phyloP scores from a whole-genome alignment of 2,329 filamentous ascomycete genomes.

The Emmonsiellopsis sp. region DNA sequence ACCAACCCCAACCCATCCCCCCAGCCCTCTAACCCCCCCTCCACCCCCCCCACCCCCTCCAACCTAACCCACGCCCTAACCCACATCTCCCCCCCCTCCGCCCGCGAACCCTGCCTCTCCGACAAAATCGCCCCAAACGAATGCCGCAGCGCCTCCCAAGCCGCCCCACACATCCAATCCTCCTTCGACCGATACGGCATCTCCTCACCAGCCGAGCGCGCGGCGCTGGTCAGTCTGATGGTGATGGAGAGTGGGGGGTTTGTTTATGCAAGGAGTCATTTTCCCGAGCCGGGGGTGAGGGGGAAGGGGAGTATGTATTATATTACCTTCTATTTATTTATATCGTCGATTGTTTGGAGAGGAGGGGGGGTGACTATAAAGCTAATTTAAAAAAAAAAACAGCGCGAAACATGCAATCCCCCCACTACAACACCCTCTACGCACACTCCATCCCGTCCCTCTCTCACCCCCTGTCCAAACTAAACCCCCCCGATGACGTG shows the following conservation, averaged over 20 bases:
- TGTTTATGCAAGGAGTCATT: conserved; percentile 61
- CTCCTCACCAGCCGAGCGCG: conserved; percentile 49
- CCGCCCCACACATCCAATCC: conserved; percentile 47
- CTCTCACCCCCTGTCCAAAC: conserved; percentile 21
- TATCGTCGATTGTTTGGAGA: neutral
- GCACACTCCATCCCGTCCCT: conserved; percentile 41
- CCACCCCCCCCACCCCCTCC: neutral
- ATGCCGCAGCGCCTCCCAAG: conserved; percentile 56
- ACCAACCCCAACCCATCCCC: neutral
- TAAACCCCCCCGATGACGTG: conserved; percentile 25
- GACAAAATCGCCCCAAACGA: conserved; percentile 43
- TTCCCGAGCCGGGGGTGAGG: conserved; percentile 34
- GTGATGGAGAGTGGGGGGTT: conserved; percentile 63
- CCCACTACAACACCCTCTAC: conserved; percentile 48
- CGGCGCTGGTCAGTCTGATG: conserved; percentile 61
- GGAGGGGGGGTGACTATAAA: neutral
- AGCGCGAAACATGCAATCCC: conserved; percentile 56
- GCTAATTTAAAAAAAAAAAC: neutral
- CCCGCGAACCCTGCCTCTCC: conserved; percentile 38
- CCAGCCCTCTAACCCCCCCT: too few relatives aligned
- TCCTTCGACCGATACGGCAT: conserved; percentile 54
- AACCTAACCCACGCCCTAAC: conserved; percentile 5
- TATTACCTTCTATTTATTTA: neutral
- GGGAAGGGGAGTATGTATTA: conserved; percentile 38
- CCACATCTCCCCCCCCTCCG: conserved; percentile 49